These are phyloP conservation scores for Bassia scoparia DNA, from an alignment of 148 eudicot genomes.

Conservation along the genomic window DNA sequence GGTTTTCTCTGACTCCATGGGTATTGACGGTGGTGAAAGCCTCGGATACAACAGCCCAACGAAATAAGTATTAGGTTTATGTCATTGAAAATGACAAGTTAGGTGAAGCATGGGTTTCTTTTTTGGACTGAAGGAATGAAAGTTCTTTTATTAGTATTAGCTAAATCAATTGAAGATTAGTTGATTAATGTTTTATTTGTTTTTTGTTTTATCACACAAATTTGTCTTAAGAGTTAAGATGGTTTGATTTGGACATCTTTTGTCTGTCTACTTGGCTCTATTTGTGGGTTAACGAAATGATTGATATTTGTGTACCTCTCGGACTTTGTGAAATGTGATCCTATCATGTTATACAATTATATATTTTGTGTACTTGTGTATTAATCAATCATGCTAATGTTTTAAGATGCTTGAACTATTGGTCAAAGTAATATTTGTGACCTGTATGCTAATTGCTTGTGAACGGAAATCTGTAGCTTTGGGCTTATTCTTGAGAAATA, in stretches of 20 bases:
- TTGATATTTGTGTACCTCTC: too few relatives aligned
- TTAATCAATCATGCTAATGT: not conserved
- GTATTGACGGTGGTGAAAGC: not conserved
- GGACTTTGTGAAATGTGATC: not conserved
- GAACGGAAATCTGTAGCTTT: not conserved
- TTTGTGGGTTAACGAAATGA: too few relatives aligned
- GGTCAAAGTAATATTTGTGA: not conserved
- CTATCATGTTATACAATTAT: not conserved
- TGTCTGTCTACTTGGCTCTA: not conserved
- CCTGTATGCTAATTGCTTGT: not conserved
- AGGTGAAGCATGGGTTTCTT: not conserved
- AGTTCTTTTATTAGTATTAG: not conserved
- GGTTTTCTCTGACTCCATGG: not conserved
- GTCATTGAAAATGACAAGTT: not conserved
- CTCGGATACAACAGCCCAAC: not conserved
- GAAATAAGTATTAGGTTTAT: conserved; percentile 2
- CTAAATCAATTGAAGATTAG: not conserved
- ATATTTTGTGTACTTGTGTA: not conserved
- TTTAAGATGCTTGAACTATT: not conserved
- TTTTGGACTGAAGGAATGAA: not conserved
- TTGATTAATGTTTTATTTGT: not conserved
- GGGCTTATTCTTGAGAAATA: not conserved
- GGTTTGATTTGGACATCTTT: not conserved
- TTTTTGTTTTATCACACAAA: not conserved
- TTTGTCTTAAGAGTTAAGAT: not conserved